phyloP scores from a whole-genome alignment of 2,329 filamentous ascomycete genomes.

The Amauroascus verrucosus region DNA sequence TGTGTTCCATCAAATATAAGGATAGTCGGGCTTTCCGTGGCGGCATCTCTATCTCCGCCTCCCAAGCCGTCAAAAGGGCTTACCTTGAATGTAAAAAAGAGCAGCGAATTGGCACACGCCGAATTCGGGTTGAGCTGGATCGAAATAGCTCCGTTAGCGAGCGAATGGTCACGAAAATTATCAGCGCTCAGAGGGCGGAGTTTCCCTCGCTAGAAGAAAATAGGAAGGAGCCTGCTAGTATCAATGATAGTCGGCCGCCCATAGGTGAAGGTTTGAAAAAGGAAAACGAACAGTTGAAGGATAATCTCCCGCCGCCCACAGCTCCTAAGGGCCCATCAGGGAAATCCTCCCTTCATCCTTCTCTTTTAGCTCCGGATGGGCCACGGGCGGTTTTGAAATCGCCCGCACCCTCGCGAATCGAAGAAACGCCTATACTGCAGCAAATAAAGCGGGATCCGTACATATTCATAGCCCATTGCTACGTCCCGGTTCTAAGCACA shows the following conservation, averaged over 20 bases:
- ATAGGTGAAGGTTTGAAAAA: not conserved
- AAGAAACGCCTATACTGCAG: conserved; percentile 55
- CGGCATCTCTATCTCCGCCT: conserved; percentile 51
- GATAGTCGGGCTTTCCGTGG: conserved; percentile 52
- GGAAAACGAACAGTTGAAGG: conserved; percentile 8
- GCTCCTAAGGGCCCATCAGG: conserved; percentile 77
- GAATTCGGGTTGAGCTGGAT: conserved; percentile 77
- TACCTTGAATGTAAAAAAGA: conserved; percentile 63
- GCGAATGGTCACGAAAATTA: conserved; percentile 62
- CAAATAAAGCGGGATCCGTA: conserved; percentile 73
- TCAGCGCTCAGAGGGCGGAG: conserved; percentile 52
- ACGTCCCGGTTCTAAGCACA: conserved; percentile 74
- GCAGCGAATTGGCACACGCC: conserved; percentile 65
- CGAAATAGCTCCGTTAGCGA: conserved; percentile 75
- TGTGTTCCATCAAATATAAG: conserved; percentile 82
- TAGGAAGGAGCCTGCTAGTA: conserved; percentile 21
- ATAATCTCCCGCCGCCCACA: conserved; percentile 57
- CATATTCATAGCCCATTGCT: conserved; percentile 76
- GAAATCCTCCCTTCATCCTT: conserved; percentile 29
- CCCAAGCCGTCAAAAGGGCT: conserved; percentile 71
- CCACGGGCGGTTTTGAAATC: conserved; percentile 31
- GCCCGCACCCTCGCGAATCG: conserved; percentile 44
- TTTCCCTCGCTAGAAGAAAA: conserved; percentile 20
- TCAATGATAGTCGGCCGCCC: not conserved
- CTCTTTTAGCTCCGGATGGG: conserved; percentile 18